These are phyloP conservation scores for Aristolochia contorta DNA, from an alignment of 164 flowering plant genomes.

Conservation along the genomic window DNA sequence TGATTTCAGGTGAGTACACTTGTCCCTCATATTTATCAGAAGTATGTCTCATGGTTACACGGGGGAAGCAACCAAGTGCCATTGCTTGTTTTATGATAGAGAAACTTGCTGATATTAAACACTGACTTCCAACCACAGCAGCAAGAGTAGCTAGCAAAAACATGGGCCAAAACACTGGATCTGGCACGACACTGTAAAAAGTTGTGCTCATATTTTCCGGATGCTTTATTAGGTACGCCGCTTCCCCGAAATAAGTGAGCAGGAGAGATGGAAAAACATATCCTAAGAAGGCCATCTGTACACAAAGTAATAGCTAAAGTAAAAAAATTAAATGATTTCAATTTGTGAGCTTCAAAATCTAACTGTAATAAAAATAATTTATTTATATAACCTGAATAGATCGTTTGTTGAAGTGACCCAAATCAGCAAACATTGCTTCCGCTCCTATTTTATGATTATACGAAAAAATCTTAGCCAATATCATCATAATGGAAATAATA, in stretches of 20 bases:
- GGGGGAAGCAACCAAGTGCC: slow-evolving; percentile 90
- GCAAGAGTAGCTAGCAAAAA: slow-evolving; percentile 76
- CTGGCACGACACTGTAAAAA: slow-evolving; percentile 43
- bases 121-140: slow-evolving; percentile 78
- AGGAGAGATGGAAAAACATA: slow-evolving; percentile 72
- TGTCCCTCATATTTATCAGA: slow-evolving; percentile 70
- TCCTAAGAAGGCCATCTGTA: slow-evolving; percentile 67
- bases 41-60: slow-evolving; percentile 82
- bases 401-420: slow-evolving; percentile 65
- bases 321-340: too few species aligned
- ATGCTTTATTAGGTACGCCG: slow-evolving; percentile 69
- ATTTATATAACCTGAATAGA: slow-evolving; percentile 46
- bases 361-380: background rate
- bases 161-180: slow-evolving; percentile 67
- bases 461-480: too few species aligned
- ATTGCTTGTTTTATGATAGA: slow-evolving; percentile 74
- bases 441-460: too few species aligned
- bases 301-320: background rate
- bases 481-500: too few species aligned
- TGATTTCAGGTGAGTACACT: slow-evolving; percentile 85
- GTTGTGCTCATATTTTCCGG: slow-evolving; percentile 23
- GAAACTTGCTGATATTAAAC: slow-evolving; percentile 77
- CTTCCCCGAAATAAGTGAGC: slow-evolving; percentile 82
- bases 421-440: slow-evolving; percentile 89
- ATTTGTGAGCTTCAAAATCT: too few species aligned